Evolutionary conservation across 2,329 filamentous ascomycete genomes (phyloP), one percentile per base, ranked within the genome.

Genomic region (Waltergamsia citrina): DNA sequence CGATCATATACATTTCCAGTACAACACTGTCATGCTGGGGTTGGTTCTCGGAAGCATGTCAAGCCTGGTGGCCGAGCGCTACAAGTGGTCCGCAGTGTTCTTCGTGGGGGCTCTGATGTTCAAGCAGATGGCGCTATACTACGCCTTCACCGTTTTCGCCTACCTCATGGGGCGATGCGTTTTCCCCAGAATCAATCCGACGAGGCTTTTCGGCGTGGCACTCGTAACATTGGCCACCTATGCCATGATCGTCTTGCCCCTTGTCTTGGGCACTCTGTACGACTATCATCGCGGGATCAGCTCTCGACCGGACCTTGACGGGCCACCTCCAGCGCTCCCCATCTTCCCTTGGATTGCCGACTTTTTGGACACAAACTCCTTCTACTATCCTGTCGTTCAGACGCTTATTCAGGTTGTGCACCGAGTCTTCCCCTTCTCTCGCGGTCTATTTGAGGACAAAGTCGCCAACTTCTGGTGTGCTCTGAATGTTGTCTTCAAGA

Each of bases 111-210:
- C 90, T 4, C 67, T 98, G n/a, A 86, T 86, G 6, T 98, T 96
- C 69, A 98, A 98, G 66, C 92, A 98, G 58, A 98, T 98, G 93
- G 90, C 90, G 1, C 69, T 98, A 12, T 98, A 96, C 63, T 98
- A 95, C 57, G 87, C 93, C 4, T 88, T 93, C 11, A 80, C 81
- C 15, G 80, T 96, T 37, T 96, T 96, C 54, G 82, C 86, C 21
- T 98, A 88, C 51, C 76, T 98, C 3, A 66, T 96, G 1, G 92
- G 90, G 7, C 78, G 80, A 49, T 95, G 88, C 51, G 47, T 93
- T n/a, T 81, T 79, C 42, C 88, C 88, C 1, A 67, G 68, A 9
- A 59, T 88, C 47, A 79, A 81, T 36, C 47, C 79, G 3, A 54
- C 69, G 0, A 77, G 86, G 4, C 74, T 96, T 17, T 43, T 92